Base-by-base conservation (phyloP, 768 basidiomycete species). In the Pleurotus tuoliensis region DNA sequence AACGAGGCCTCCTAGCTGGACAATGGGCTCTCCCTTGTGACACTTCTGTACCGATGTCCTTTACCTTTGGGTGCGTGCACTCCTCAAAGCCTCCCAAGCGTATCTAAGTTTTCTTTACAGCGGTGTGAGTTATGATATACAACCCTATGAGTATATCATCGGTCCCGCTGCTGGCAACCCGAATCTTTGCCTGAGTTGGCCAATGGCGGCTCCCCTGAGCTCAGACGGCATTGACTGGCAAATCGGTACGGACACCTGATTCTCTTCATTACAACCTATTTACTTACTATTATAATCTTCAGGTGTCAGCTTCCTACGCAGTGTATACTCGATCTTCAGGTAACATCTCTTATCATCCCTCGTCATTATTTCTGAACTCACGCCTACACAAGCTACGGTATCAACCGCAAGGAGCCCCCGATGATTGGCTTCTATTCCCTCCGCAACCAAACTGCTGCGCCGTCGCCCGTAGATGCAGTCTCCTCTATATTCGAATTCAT, bases 141-240 rank as follows among this genome's bases (percentile, higher is more conserved):
- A 86, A 57, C 90, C 90, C 1, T 83, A 84, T 1, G 90, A 92
- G 66, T 92, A 89, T 62, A 67, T 92, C 47, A 86, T 92, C 53
- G 90, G 88, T 18, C 85, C 86, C 51, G 76, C 83, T 8, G 72
- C 74, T 44, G 83, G 83, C 6, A 77, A 86, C 64, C 85, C 88
- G 0, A 75, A 79, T 57, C 67, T 89, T 12, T 92, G 90, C 69
- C 70, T 92, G 43, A 73, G 87, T 22, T 92, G 90, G 90, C 90
- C 89, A 0, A 74, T 71, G 60, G 88, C 88, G 3, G 69, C 73
- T 16, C 76, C 83, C 6, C 90, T 88, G 0, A 86, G 76, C 56
- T 59, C 83, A 12, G 86, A 91, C 67, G 90, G 88, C 12, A 78
- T 92, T 52, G 90, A 92, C 63, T 92, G 90, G 90, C 88, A 91